Evolutionary conservation across 1,284 basidiomycete genomes (phyloP), one percentile per base, ranked within the genome.

Genomic region (Hemileia vastatrix): DNA sequence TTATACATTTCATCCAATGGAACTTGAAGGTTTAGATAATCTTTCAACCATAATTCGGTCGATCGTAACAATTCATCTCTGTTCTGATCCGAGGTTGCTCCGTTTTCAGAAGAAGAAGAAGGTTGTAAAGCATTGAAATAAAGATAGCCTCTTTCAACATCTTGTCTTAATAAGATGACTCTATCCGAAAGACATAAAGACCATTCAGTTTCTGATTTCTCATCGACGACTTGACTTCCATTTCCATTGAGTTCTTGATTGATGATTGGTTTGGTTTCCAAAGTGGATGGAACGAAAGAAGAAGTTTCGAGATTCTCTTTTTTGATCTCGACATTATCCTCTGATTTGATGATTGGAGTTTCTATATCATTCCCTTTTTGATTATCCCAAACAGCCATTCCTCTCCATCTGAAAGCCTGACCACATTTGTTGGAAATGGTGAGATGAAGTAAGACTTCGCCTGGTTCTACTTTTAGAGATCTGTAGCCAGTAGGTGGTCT

Each of bases 1-100:
- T 79, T 77, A 72, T 96, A 97, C 5, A 97, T 80, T 15, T 77
- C 75, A n/a, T 80, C 77, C 9, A 92, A 80, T 68, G 90, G 86
- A 5, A 87, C 77, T 52, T 87, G 81, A 1, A 98, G 81, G 70
- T 93, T 89, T 73, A 98, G 94, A 76, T 98, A 97, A 74, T 91
- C 86, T 21, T 80, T 80, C 15, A 98, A 76, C 86, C 90, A 94
- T 1, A 75, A 68, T 32, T 85, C 73, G 0, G 91, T 95, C 19
- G 69, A 24, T 83, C 79, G 40, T 76, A 76, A 32, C 78, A 70
- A 23, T 74, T 64, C 18, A 65, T 67, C 36, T 75, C 71, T 18
- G 81, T 76, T 13, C 66, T 62, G 2, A 73, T 65, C 60, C 4
- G 63, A 52, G 0, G 54, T 63, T 4, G 48, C 2, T 27, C 23